Evolutionary conservation across 305 asterid species (phyloP).

Genomic region (Fraxinus velutina): DNA sequence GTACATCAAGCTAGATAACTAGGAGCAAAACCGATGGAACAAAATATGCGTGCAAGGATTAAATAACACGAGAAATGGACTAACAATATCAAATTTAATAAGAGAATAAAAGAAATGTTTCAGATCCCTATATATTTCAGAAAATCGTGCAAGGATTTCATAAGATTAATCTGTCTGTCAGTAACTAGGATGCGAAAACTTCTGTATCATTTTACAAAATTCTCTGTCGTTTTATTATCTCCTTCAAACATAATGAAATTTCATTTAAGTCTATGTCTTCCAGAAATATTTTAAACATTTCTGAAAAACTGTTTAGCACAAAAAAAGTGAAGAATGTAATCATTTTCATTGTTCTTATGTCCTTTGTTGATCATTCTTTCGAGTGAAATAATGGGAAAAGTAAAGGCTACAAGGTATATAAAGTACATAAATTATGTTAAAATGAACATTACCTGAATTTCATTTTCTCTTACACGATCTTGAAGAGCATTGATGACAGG

Average conservation of each 20-base stretch:
- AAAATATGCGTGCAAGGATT: background rate
- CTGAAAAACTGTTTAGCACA: background rate
- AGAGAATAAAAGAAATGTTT: background rate
- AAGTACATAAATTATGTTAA: background rate
- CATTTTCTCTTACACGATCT: constrained; percentile 87
- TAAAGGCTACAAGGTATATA: background rate
- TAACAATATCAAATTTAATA: background rate
- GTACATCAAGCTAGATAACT: constrained; percentile 1
- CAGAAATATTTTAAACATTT: background rate
- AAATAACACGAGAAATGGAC: background rate
- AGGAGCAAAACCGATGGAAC: background rate
- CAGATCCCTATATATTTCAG: background rate
- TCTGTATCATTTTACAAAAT: background rate
- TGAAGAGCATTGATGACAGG: constrained; percentile 85
- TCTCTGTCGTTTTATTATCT: background rate
- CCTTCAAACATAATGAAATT: background rate
- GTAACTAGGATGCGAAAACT: background rate
- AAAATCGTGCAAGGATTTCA: background rate
- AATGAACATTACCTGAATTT: constrained; percentile 56
- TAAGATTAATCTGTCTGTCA: background rate
- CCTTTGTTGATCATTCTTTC: background rate
- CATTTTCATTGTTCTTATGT: background rate
- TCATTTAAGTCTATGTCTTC: background rate
- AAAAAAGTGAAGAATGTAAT: background rate
- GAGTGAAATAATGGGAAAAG: background rate